phyloP scores from a whole-genome alignment of 2,329 filamentous ascomycete genomes.

The Zelopaecilomyces penicillatus region DNA sequence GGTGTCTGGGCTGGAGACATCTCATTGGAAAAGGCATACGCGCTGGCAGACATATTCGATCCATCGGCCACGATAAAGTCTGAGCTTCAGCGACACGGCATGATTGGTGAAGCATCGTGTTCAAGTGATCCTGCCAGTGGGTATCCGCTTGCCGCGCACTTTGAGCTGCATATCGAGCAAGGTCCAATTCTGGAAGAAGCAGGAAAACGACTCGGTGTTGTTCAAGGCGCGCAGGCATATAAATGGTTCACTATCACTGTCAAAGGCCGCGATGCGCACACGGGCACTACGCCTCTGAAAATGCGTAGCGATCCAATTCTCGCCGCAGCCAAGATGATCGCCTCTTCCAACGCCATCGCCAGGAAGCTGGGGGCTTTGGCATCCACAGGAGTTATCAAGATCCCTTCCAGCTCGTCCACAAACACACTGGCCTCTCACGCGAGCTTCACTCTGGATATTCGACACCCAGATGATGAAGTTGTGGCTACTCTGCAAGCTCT shows the following conservation, averaged over 20 bases:
- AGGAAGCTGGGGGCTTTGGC: constrained; percentile 18
- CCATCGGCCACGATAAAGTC: constrained; percentile 18
- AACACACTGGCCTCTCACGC: constrained; percentile 64
- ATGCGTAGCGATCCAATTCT: constrained; percentile 26
- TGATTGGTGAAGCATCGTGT: constrained; percentile 11
- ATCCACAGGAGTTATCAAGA: constrained; percentile 24
- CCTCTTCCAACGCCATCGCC: constrained; percentile 18
- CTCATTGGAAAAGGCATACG: constrained; percentile 52
- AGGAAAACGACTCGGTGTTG: constrained; percentile 21
- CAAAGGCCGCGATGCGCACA: constrained; percentile 21
- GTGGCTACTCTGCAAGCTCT: constrained; percentile 36
- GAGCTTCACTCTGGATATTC: constrained; percentile 58
- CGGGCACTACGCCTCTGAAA: constrained; percentile 23
- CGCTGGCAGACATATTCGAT: constrained; percentile 48
- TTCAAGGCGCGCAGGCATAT: constrained; percentile 24
- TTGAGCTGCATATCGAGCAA: constrained; percentile 81
- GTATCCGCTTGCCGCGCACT: constrained; percentile 64
- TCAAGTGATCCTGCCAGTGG: constrained; percentile 8
- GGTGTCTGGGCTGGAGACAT: constrained; percentile 69
- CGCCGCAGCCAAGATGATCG: constrained; percentile 27
- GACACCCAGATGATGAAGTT: constrained; percentile 45
- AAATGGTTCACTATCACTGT: constrained; percentile 23
- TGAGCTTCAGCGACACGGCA: constrained; percentile 62
- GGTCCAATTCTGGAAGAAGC: constrained; percentile 47
- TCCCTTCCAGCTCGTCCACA: constrained; percentile 54